A percentile compares a stretch with the other conserved stretches of the same genome.
Evolutionary conservation across 83 land plant species (phyloP).

Genomic region (Picea abies): DNA sequence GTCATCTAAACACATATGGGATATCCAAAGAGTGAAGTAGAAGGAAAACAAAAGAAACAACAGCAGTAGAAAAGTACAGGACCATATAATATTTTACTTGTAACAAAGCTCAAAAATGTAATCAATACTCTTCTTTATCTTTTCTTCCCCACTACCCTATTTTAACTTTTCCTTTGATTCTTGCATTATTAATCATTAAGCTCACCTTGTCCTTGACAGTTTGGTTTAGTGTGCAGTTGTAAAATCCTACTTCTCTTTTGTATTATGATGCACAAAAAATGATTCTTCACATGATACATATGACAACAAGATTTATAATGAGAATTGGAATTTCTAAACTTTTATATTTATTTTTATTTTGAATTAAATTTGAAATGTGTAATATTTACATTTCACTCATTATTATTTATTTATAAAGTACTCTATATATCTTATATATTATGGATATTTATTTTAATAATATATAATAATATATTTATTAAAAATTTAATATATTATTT

Average conservation of each 20-base stretch:
- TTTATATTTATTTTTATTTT: too few relatives aligned
- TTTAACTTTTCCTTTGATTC: conserved; percentile 12
- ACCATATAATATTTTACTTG: not conserved
- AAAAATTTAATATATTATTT: too few relatives aligned
- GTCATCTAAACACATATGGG: not conserved
- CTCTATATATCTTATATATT: too few relatives aligned
- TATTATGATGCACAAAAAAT: not conserved
- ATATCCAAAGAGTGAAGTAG: conserved; percentile 17
- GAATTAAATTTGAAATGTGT: too few relatives aligned
- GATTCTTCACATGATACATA: not conserved
- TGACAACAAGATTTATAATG: not conserved
- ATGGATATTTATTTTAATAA: too few relatives aligned
- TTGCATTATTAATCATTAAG: not conserved
- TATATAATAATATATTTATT: too few relatives aligned
- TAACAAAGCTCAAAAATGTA: not conserved
- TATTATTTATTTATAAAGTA: too few relatives aligned
- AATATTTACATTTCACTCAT: too few relatives aligned
- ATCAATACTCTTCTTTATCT: not conserved
- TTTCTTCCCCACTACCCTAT: not conserved
- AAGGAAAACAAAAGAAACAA: conserved; percentile 12
- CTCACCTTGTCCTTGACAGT: not conserved
- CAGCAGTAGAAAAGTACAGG: not conserved
- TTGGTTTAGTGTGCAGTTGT: not conserved
- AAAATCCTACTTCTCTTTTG: not conserved
- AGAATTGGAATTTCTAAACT: too few relatives aligned